Percentiles rank a stretch among this genome's conserved stretches.
Evolutionary conservation across 225 moss, liverwort and hornwort genomes (phyloP).

Genomic region (Polytrichum commune): DNA sequence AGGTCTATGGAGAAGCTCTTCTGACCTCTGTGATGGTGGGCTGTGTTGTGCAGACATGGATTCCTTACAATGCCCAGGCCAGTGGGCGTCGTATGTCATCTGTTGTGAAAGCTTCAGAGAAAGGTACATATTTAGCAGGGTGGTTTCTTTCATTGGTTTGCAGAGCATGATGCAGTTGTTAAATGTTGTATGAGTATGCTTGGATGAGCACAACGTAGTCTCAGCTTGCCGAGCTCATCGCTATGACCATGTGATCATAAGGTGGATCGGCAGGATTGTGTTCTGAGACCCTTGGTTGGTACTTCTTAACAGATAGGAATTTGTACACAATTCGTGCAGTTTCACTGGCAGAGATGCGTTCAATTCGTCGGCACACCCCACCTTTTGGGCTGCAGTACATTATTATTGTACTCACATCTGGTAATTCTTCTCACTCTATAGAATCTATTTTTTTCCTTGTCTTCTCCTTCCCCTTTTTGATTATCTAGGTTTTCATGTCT

Average conservation of each 20-base stretch:
- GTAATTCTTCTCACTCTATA: slow-evolving; percentile 24
- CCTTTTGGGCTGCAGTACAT: slow-evolving; percentile 90
- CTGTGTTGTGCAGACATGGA: slow-evolving; percentile 79
- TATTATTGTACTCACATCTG: slow-evolving; percentile 86
- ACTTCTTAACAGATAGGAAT: slow-evolving; percentile 81
- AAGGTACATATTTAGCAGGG: slow-evolving; percentile 34
- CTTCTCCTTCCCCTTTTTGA: too few species aligned
- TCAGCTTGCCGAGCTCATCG: too few species aligned
- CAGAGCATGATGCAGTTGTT: background rate
- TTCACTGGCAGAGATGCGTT: slow-evolving; percentile 93
- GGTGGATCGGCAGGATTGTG: slow-evolving; percentile 26
- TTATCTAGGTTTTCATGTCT: background rate
- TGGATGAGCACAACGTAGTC: too few species aligned
- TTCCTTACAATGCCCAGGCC: slow-evolving; percentile 68
- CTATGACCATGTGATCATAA: too few species aligned
- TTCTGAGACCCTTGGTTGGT: slow-evolving; percentile 38
- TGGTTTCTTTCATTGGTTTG: too few species aligned
- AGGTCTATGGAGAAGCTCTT: too few species aligned
- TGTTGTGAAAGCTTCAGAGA: slow-evolving; percentile 57
- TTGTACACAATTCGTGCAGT: slow-evolving; percentile 99
- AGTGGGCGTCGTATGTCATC: slow-evolving; percentile 38
- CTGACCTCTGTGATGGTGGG: too few species aligned
- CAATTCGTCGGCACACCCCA: slow-evolving; percentile 97
- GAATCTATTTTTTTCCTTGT: too few species aligned
- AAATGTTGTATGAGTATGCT: background rate